phyloP scores from a whole-genome alignment of 768 basidiomycete genomes.

The Psilocybe subaeruginosa region DNA sequence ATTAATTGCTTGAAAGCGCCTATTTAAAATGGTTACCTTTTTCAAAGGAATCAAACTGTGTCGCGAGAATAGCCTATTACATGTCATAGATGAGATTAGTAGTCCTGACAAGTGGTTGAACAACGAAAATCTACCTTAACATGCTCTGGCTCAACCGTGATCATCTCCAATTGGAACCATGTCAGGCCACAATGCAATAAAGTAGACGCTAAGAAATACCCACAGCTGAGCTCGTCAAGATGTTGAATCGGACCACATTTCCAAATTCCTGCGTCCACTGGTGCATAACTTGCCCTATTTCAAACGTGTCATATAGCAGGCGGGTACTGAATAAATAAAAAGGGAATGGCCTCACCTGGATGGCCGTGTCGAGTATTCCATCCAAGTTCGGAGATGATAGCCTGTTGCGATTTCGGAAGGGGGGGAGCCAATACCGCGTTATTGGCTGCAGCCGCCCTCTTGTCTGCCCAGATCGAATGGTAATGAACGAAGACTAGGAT shows the following conservation, averaged over 20 bases:
- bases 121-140: constrained; percentile 37
- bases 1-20: no score
- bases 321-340: not conserved
- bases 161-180: constrained; percentile 31
- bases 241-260: constrained; percentile 31
- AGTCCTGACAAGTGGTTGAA: not conserved
- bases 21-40: constrained; percentile 35
- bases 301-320: not conserved
- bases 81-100: not conserved
- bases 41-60: constrained; percentile 49
- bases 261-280: constrained; percentile 34
- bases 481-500: constrained; percentile 12
- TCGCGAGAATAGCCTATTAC: constrained; percentile 45
- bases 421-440: constrained; percentile 17
- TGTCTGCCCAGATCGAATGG: constrained; percentile 12
- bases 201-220: constrained; percentile 1
- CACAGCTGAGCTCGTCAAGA: constrained; percentile 35
- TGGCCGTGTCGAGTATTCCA: constrained; percentile 29
- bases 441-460: constrained; percentile 10
- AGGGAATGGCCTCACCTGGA: constrained; percentile 27
- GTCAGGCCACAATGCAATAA: not conserved
- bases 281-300: constrained; percentile 16
- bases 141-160: constrained; percentile 46
- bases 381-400: constrained; percentile 11
- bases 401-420: constrained; percentile 13